Evolutionary conservation across 345 rosid genomes (phyloP).

Genomic region (Cochlearia excelsa): DNA sequence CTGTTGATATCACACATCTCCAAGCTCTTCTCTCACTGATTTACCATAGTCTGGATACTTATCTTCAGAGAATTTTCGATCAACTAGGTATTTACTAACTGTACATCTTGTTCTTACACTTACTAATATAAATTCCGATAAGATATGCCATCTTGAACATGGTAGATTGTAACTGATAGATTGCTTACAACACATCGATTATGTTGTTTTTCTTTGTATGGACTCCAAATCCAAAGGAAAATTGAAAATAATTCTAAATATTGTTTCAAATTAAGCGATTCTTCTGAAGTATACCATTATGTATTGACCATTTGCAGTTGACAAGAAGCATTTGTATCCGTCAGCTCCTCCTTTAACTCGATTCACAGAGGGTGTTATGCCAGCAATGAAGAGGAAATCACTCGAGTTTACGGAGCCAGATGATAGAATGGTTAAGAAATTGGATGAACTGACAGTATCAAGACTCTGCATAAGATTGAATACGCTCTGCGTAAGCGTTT

Average conservation of each 20-base stretch:
- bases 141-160: conserved; percentile 19
- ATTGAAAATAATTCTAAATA: neutral
- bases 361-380: conserved; percentile 58
- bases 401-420: conserved; percentile 51
- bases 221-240: neutral
- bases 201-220: conserved; percentile 11
- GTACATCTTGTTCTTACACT: conserved; percentile 14
- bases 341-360: conserved; percentile 94
- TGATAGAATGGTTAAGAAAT: conserved; percentile 43
- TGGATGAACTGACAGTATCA: conserved; percentile 62
- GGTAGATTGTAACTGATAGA: conserved; percentile 8
- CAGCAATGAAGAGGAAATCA: conserved; percentile 59
- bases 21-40: conserved; percentile 89
- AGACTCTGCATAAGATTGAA: conserved; percentile 85
- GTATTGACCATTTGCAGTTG: conserved; percentile 56
- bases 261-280: neutral
- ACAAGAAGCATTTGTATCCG: conserved; percentile 69
- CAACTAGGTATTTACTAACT: conserved; percentile 62
- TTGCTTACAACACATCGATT: conserved; percentile 1
- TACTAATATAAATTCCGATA: neutral
- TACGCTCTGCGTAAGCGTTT: conserved; percentile 73
- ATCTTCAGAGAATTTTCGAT: conserved; percentile 58
- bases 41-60: conserved; percentile 83
- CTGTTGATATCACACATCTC: conserved; percentile 83
- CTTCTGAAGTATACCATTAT: conserved; percentile 21